Conservation (phyloP, 2,329 filamentous ascomycete genomes). For the Zymoseptoria pseudotritici region DNA sequence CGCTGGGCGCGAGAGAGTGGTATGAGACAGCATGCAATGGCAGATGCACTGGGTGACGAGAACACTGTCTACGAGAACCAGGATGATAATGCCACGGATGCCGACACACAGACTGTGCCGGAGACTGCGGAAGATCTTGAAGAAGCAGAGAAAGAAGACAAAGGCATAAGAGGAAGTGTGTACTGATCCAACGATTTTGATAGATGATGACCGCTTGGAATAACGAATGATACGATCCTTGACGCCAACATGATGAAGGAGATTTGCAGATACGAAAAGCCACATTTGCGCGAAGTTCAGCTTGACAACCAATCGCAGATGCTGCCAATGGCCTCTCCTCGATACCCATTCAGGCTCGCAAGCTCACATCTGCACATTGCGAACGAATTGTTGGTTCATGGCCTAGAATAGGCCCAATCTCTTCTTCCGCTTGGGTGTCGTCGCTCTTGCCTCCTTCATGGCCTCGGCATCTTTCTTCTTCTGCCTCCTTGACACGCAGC, state of each 20-base stretch:
- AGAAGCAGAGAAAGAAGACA: conserved; percentile 22
- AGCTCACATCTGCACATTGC: background rate
- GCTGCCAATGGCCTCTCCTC: background rate
- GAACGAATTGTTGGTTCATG: background rate
- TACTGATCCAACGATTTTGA: conserved; percentile 18
- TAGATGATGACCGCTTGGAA: background rate
- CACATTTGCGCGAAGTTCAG: background rate
- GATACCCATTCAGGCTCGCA: background rate
- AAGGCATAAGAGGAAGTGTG: conserved; percentile 25
- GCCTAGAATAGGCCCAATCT: conserved; percentile 11
- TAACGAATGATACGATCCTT: background rate
- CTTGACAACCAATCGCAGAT: background rate
- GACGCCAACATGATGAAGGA: background rate
- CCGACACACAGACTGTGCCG: background rate
- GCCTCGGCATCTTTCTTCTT: conserved; percentile 9
- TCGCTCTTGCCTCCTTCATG: conserved; percentile 5
- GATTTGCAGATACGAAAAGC: background rate
- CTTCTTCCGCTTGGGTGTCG: conserved; percentile 5
- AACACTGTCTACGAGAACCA: conserved; percentile 19
- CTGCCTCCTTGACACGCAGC: conserved; percentile 18
- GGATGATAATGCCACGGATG: background rate
- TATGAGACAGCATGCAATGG: conserved; percentile 38
- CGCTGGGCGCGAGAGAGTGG: conserved; percentile 42
- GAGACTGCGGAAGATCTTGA: conserved; percentile 15
- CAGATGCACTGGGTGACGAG: conserved; percentile 42